phyloP scores from a whole-genome alignment of 768 basidiomycete species.

The Hebeloma cylindrosporum region DNA sequence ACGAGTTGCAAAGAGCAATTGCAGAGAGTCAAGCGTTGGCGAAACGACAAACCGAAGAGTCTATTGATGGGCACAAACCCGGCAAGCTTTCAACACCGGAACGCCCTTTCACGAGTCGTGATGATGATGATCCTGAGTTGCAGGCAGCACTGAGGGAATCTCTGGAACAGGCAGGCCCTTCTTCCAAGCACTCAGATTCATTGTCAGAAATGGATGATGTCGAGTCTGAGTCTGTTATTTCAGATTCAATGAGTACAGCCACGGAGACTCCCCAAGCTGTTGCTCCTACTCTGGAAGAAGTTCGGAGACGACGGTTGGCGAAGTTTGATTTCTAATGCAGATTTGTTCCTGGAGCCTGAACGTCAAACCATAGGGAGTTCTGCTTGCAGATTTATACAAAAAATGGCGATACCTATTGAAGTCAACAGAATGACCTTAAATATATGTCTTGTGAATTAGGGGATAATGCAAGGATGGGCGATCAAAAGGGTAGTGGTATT shows the following conservation, averaged over 20 bases:
- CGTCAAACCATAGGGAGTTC: no score
- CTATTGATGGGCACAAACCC: not conserved
- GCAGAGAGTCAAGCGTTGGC: conserved; percentile 58
- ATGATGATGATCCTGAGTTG: conserved; percentile 85
- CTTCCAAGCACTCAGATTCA: conserved; percentile 43
- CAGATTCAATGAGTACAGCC: conserved; percentile 32
- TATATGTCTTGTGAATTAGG: conserved; percentile 1
- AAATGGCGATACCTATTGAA: no score
- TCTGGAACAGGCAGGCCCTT: conserved; percentile 48
- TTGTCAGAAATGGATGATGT: conserved; percentile 8
- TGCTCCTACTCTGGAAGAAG: conserved; percentile 60
- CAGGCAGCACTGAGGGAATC: conserved; percentile 89
- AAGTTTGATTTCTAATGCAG: conserved; percentile 53
- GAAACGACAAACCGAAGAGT: conserved; percentile 7
- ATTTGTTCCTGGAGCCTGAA: not conserved
- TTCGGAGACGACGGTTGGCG: conserved; percentile 62
- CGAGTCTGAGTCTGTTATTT: conserved; percentile 34
- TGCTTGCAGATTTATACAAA: no score
- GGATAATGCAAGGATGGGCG: not conserved
- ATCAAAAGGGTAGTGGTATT: no score
- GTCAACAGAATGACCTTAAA: conserved; percentile 2
- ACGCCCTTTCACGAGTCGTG: conserved; percentile 40
- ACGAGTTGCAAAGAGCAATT: conserved; percentile 57
- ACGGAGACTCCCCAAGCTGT: conserved; percentile 17
- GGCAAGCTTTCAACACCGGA: not conserved